Conservation (phyloP, 306 rosid genomes). For the Abrus precatorius region DNA sequence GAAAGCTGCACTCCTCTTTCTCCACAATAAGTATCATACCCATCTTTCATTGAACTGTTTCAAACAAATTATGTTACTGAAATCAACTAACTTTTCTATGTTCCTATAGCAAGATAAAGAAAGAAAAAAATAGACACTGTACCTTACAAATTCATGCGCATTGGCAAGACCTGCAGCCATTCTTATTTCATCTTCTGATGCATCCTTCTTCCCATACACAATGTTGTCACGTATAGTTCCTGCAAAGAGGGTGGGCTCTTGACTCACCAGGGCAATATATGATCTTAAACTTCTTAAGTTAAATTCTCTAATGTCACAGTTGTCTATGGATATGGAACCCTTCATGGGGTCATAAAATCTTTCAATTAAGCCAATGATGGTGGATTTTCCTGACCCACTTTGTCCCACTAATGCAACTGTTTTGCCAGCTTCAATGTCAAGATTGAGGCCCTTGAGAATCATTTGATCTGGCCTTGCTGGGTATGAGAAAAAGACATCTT, state of each 20-base stretch:
- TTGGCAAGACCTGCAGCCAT: slow-evolving; percentile 74
- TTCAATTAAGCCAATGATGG: slow-evolving; percentile 79
- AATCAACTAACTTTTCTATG: not conserved
- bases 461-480: slow-evolving; percentile 74
- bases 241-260: slow-evolving; percentile 80
- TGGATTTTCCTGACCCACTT: slow-evolving; percentile 90
- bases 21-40: slow-evolving; percentile 78
- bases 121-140: not conserved
- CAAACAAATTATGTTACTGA: not conserved
- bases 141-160: slow-evolving; percentile 88
- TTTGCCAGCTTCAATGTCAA: slow-evolving; percentile 71
- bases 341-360: slow-evolving; percentile 77
- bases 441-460: slow-evolving; percentile 72
- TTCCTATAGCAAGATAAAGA: not conserved
- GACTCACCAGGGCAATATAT: slow-evolving; percentile 80
- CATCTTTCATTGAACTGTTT: slow-evolving; percentile 76
- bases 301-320: slow-evolving; percentile 61
- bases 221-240: slow-evolving; percentile 84
- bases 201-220: slow-evolving; percentile 63
- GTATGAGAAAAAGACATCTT: slow-evolving; percentile 69
- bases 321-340: slow-evolving; percentile 69
- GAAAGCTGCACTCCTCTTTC: slow-evolving; percentile 86
- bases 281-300: slow-evolving; percentile 69
- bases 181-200: slow-evolving; percentile 65
- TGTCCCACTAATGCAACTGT: slow-evolving; percentile 82